Conservation (phyloP, 1,139 yeast genomes). For the Petasospora fabianii region DNA sequence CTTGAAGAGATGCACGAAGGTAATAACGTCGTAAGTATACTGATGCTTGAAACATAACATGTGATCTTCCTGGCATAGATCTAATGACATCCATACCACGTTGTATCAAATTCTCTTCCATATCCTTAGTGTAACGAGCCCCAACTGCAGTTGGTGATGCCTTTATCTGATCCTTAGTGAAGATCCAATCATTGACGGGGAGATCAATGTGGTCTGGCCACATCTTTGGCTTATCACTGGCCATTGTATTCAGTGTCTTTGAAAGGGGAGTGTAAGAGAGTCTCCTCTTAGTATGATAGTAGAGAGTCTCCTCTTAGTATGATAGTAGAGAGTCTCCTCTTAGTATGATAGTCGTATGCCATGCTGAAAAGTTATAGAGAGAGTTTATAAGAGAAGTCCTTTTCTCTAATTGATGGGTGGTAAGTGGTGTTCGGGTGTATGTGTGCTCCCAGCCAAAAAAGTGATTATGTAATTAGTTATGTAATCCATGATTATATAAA, state of each 20-base stretch:
- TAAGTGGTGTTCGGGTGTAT: too few species aligned
- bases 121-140: not conserved
- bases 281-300: too few species aligned
- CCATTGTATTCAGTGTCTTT: not conserved
- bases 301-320: not conserved
- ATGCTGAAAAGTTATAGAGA: too few species aligned
- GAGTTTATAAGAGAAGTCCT: too few species aligned
- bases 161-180: not conserved
- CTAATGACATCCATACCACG: not conserved
- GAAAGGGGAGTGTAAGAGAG: not conserved
- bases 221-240: not conserved
- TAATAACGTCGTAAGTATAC: slow-evolving; percentile 20
- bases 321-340: not conserved
- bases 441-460: too few species aligned
- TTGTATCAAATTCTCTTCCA: not conserved
- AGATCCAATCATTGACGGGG: not conserved
- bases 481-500: too few species aligned
- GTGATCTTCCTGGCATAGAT: not conserved
- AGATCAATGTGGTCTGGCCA: not conserved
- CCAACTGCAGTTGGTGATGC: slow-evolving; percentile 22
- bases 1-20: slow-evolving; percentile 15
- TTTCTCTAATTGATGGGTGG: too few species aligned
- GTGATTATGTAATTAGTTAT: too few species aligned
- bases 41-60: slow-evolving; percentile 6
- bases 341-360: too few species aligned